A percentile compares a stretch with the other conserved stretches of the same genome.
phyloP scores from a whole-genome alignment of 1,139 yeast genomes.

The Suhomyces kunorum region DNA sequence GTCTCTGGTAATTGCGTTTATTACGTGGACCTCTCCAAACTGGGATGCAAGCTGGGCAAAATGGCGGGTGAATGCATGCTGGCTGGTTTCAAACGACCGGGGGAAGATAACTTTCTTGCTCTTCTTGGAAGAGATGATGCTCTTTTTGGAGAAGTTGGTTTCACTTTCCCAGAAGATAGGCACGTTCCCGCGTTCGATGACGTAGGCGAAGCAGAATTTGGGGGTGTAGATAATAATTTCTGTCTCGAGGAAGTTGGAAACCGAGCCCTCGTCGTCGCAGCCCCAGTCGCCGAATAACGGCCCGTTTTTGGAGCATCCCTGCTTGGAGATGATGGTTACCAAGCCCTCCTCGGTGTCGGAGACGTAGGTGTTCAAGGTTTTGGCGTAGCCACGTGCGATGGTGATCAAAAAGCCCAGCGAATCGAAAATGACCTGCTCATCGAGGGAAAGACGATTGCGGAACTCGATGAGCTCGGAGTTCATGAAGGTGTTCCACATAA shows the following conservation, averaged over 20 bases:
- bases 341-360: conserved; percentile 41
- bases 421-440: conserved; percentile 56
- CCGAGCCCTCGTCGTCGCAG: conserved; percentile 70
- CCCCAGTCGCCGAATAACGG: conserved; percentile 69
- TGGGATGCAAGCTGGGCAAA: conserved; percentile 58
- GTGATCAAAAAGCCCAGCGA: conserved; percentile 57
- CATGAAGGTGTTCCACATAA: conserved; percentile 68
- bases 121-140: conserved; percentile 43
- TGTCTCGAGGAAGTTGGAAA: conserved; percentile 65
- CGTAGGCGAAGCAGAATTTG: conserved; percentile 55
- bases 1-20: conserved; percentile 53
- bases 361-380: conserved; percentile 53
- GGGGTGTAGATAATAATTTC: conserved; percentile 62
- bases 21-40: conserved; percentile 62
- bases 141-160: conserved; percentile 43
- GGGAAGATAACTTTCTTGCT: conserved; percentile 50
- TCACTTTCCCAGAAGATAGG: conserved; percentile 67
- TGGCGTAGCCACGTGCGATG: conserved; percentile 66
- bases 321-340: conserved; percentile 66
- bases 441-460: conserved; percentile 52
- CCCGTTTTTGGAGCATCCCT: conserved; percentile 60
- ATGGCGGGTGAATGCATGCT: conserved; percentile 64
- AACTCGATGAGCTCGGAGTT: conserved; percentile 59
- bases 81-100: conserved; percentile 63
- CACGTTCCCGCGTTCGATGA: conserved; percentile 65